phyloP scores from a whole-genome alignment of 306 rosid genomes.

The barrel medic (Medicago truncatula) region MtrunA17r5.0-ANR NC_053046.1:39998501-39999000 shows the following conservation, averaged over 20 bases:
- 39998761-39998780: background rate
- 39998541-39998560: background rate
- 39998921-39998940: too few relatives aligned
- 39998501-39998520: background rate
- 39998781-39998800: background rate
- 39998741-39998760: conserved; percentile 25
- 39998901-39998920: too few relatives aligned
- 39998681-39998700: conserved; percentile 95
- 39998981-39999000: too few relatives aligned
- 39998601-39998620: conserved; percentile 70
- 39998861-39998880: too few relatives aligned
- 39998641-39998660: conserved; percentile 91
- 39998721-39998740: conserved; percentile 41
- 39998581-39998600: conserved; percentile 31
- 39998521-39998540: background rate
- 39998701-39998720: conserved; percentile 87
- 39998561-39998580: conserved; percentile 20
- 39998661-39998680: conserved; percentile 83
- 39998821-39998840: background rate
- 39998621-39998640: conserved; percentile 95
- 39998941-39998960: too few relatives aligned
- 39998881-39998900: too few relatives aligned
- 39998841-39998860: too few relatives aligned
- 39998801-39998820: background rate
- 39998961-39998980: too few relatives aligned